A percentile compares a stretch with the other conserved stretches of the same genome.
Conservation (phyloP, 2,329 filamentous ascomycete species). For the Fusarium paranaense region DNA sequence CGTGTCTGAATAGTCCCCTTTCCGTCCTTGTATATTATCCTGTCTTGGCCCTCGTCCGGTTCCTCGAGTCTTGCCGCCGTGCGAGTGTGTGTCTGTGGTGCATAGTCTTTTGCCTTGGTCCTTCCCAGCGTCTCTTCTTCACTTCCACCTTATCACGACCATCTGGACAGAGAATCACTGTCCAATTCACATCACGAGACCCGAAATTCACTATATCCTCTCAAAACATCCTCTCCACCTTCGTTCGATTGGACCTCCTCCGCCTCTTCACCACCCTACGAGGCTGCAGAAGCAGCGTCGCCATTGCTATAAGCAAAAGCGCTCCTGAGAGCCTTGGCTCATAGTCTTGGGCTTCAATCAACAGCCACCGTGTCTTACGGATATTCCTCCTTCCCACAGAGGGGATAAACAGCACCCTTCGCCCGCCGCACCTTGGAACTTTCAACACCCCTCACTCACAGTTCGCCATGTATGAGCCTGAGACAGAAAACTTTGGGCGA, state of each 20-base stretch:
- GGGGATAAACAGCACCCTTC: constrained; percentile 37
- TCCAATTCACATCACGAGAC: constrained; percentile 35
- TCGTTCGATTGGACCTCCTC: constrained; percentile 22
- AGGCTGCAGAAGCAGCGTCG: constrained; percentile 2
- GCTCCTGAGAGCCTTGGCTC: constrained; percentile 6
- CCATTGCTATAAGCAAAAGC: constrained; percentile 2
- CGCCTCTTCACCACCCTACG: constrained; percentile 5
- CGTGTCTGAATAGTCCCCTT: constrained; percentile 44
- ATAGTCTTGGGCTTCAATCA: constrained; percentile 13
- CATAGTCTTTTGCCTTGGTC: constrained; percentile 43
- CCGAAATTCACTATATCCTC: constrained; percentile 20
- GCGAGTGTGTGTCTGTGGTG: constrained; percentile 41
- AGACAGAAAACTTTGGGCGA: constrained; percentile 25
- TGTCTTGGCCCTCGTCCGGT: constrained; percentile 27
- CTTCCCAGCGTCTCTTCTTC: constrained; percentile 44
- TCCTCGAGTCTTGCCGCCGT: constrained; percentile 35
- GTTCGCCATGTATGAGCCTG: constrained; percentile 38
- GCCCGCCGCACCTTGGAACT: constrained; percentile 21
- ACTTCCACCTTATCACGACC: constrained; percentile 29
- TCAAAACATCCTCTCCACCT: constrained; percentile 23
- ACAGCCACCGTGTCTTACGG: constrained; percentile 26
- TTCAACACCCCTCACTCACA: constrained; percentile 13
- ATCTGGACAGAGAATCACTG: constrained; percentile 39
- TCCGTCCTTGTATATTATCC: constrained; percentile 43
- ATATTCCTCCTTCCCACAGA: constrained; percentile 14